Base-by-base conservation (phyloP, 768 basidiomycete genomes). In the Mycena leptocephala region DNA sequence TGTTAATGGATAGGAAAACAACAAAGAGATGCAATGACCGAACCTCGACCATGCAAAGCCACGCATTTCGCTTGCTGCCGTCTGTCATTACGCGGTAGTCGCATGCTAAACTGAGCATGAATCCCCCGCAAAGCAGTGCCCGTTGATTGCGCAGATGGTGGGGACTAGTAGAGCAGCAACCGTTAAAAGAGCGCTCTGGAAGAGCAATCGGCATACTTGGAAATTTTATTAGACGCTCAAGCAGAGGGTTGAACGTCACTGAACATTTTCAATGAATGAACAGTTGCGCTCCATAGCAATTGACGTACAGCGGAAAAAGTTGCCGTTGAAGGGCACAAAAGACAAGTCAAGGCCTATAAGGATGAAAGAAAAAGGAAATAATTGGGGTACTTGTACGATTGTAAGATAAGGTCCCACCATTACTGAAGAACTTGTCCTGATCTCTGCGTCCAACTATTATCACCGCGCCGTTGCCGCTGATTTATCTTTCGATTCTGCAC, bases 31-130 rank as follows among this genome's bases (percentile, higher is more conserved):
- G 30, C 24, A 28, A 33, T 24, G 18, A 48, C 55, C 81, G 81
- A 69, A 95, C 94, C 87, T 98, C 97, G 81, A 98, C 98, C 97
- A 98, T 98, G 82, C 93, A 95, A 65, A 95, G 85, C 94, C 96
- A 97, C 1, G 94, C 93, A 80, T 93, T 92, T 37, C 93, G 93
- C 79, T 89, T 90, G 79, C 88, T 93, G 20, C 94, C 96, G 77
- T 95, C 93, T 20, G 92, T 95, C 93, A 97, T 97, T 70, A 98
- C 89, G 51, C 97, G 92, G 85, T 95, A 97, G 84, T 98, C 97
- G 82, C 96, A 97, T 5, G 89, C 90, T 62, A 98, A 84, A 3
- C 96, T 90, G 18, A 97, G 85, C 83, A 96, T 92, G 81, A 96
- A 91, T 20, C 92, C 96, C 90, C 97, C 6, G 96, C 97, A 84